These are phyloP conservation scores for Umbilicaria muhlenbergii DNA, from an alignment of 495 filamentous ascomycete species.

Conservation along the genomic window DNA sequence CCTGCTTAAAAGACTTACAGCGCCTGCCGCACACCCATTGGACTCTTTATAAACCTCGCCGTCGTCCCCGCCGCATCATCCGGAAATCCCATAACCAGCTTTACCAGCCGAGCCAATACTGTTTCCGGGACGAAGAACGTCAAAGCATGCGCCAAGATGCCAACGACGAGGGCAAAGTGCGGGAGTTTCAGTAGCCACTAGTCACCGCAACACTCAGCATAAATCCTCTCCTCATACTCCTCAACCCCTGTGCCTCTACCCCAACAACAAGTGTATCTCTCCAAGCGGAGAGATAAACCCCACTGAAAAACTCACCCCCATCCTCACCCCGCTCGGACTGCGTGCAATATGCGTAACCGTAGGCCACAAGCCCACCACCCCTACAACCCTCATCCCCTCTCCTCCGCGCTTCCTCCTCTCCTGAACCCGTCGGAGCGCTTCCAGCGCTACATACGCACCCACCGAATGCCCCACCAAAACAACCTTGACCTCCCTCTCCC, in stretches of 20 bases:
- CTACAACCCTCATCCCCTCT: slow-evolving; percentile 28
- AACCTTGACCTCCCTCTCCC: slow-evolving; percentile 27
- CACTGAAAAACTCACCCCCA: slow-evolving; percentile 26
- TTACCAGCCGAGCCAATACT: slow-evolving; percentile 27
- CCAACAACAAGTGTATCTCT: too few relatives aligned
- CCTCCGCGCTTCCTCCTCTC: slow-evolving; percentile 33
- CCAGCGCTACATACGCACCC: slow-evolving; percentile 62
- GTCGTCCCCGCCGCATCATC: slow-evolving; percentile 43
- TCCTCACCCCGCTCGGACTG: slow-evolving; percentile 43
- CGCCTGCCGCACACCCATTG: slow-evolving; percentile 51
- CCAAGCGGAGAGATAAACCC: background rate
- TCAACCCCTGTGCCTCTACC: too few relatives aligned
- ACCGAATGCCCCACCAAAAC: slow-evolving; percentile 77
- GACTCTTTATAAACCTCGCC: slow-evolving; percentile 42
- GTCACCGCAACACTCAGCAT: background rate
- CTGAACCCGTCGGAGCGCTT: slow-evolving; percentile 43
- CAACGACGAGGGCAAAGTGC: slow-evolving; percentile 35
- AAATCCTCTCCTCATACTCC: background rate
- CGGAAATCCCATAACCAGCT: slow-evolving; percentile 36
- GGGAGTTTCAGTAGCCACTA: slow-evolving; percentile 25
- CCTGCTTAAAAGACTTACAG: slow-evolving; percentile 38
- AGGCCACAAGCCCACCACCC: slow-evolving; percentile 24
- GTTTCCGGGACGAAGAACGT: slow-evolving; percentile 26
- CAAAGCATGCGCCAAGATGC: slow-evolving; percentile 33
- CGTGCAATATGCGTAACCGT: slow-evolving; percentile 60